Evolutionary conservation across 23 red algal genomes (phyloP).

Genomic region (Chondrus crispus): DNA sequence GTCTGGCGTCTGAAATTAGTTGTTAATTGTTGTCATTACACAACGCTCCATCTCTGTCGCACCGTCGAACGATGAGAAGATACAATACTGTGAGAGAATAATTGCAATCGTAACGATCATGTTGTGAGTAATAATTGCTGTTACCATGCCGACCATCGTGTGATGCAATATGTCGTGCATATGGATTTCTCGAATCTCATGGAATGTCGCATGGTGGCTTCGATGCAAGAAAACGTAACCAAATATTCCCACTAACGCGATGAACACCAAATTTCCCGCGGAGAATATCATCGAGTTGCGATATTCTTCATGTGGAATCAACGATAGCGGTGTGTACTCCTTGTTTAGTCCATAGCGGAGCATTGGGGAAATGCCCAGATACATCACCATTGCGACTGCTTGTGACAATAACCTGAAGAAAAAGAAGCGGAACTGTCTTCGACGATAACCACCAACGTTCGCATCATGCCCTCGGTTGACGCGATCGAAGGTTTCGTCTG

Average conservation of each 20-base stretch:
- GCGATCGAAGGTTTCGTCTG: slow-evolving; percentile 57
- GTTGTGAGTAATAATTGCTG: slow-evolving; percentile 76
- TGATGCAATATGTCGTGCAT: slow-evolving; percentile 59
- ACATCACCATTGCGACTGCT: slow-evolving; percentile 58
- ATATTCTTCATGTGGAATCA: slow-evolving; percentile 9
- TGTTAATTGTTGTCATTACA: no score
- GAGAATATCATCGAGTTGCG: slow-evolving; percentile 70
- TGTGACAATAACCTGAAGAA: slow-evolving; percentile 63
- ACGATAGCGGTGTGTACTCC: slow-evolving; percentile 36
- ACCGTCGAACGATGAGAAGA: slow-evolving; percentile 56
- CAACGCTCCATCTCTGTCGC: no score
- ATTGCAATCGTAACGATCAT: slow-evolving; percentile 71
- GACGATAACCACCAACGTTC: slow-evolving; percentile 60
- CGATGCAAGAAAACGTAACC: slow-evolving; percentile 58
- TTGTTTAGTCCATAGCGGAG: slow-evolving; percentile 69
- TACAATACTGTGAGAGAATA: slow-evolving; percentile 63
- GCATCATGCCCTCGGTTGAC: slow-evolving; percentile 61
- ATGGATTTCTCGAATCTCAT: slow-evolving; percentile 72
- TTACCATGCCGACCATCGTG: slow-evolving; percentile 60
- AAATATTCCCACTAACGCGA: slow-evolving; percentile 20
- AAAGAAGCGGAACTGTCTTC: slow-evolving; percentile 74
- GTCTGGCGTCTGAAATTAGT: no score
- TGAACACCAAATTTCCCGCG: slow-evolving; percentile 50
- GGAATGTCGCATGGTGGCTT: slow-evolving; percentile 64
- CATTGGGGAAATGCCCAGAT: slow-evolving; percentile 68